Conservation (phyloP, 306 rosid genomes). For the Macrotyloma uniflorum region DNA sequence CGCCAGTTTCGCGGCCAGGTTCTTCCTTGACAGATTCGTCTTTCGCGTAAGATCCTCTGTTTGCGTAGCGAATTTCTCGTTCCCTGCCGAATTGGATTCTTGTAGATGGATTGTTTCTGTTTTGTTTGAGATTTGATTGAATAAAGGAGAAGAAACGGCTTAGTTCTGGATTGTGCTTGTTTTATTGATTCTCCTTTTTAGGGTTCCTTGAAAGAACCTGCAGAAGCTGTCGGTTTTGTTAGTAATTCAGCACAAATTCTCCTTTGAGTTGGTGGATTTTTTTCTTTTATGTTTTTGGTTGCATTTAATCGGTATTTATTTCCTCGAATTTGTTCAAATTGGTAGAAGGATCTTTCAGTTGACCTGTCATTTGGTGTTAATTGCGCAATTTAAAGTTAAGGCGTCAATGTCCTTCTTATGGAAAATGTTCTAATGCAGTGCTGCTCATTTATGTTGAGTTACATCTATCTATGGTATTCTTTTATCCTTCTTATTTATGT, state of each 20-base stretch:
- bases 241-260: neutral
- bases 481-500: conserved; percentile 4
- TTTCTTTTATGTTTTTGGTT: neutral
- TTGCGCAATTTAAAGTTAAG: neutral
- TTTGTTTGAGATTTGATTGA: conserved; percentile 3
- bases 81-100: neutral
- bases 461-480: neutral
- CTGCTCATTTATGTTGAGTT: neutral
- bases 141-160: neutral
- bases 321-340: neutral
- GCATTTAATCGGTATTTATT: neutral
- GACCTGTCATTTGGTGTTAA: neutral
- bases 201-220: neutral
- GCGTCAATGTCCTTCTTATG: neutral
- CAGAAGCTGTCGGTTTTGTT: neutral
- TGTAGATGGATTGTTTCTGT: neutral
- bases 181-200: neutral
- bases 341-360: conserved; percentile 7
- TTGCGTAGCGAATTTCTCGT: neutral
- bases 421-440: neutral
- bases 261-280: neutral
- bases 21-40: conserved; percentile 73
- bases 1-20: conserved; percentile 54
- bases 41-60: conserved; percentile 65
- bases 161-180: conserved; percentile 13